A percentile compares a stretch with the other conserved stretches of the same genome.
phyloP scores from a whole-genome alignment of 139 green algal species.

The Picochlorum sp. region DNA sequence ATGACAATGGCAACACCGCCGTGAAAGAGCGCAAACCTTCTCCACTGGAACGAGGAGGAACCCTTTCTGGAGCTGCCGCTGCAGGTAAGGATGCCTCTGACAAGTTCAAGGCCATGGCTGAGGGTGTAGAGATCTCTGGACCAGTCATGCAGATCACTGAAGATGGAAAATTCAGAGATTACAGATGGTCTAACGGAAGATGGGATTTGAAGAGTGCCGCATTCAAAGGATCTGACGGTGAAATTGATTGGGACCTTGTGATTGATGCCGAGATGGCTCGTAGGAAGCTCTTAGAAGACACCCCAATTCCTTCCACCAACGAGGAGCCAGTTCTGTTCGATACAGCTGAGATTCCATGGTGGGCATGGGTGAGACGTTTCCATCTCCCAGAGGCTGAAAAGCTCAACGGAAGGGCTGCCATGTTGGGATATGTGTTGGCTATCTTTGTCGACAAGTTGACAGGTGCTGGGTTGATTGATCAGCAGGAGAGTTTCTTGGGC shows the following conservation, averaged over 20 bases:
- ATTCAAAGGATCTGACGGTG: conserved; percentile 26
- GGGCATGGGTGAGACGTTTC: conserved; percentile 89
- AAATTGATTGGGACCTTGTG: conserved; percentile 66
- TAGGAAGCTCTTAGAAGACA: conserved; percentile 75
- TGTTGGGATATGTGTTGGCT: conserved; percentile 85
- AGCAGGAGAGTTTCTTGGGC: conserved; percentile 86
- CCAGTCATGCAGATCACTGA: conserved; percentile 24
- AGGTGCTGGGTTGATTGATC: conserved; percentile 74
- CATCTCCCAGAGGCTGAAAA: conserved; percentile 93
- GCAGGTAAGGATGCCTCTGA: conserved; percentile 58
- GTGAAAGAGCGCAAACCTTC: conserved; percentile 44
- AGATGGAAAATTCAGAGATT: conserved; percentile 75
- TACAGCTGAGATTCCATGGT: conserved; percentile 87
- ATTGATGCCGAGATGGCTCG: conserved; percentile 88
- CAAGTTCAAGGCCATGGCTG: conserved; percentile 37
- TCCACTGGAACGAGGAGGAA: conserved; percentile 61
- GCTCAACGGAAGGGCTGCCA: conserved; percentile 86
- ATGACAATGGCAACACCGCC: conserved; percentile 12
- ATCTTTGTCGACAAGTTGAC: conserved; percentile 67
- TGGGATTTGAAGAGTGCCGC: conserved; percentile 45
- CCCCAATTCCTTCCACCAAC: conserved; percentile 67
- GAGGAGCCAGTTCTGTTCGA: conserved; percentile 88
- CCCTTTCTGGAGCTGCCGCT: conserved; percentile 49
- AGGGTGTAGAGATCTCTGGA: conserved; percentile 8
- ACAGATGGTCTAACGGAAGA: conserved; percentile 69